Base-by-base conservation (phyloP, 2,329 filamentous ascomycete species). In the Bisporella sp. region DNA sequence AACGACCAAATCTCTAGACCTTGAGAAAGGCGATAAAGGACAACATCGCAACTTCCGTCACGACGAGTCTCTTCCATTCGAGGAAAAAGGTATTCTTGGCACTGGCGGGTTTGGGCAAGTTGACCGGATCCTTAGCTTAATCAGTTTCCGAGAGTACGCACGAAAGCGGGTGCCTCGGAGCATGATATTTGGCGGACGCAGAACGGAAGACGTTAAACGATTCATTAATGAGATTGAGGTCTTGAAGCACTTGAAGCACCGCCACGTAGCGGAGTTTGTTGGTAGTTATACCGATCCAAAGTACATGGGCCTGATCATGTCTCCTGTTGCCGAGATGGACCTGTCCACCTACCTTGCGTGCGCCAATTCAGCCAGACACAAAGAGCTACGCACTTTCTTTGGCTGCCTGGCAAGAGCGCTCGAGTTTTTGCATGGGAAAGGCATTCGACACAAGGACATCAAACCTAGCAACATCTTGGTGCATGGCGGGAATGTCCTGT, bases 1-100 rank as follows among this genome's bases (percentile, higher is more conserved):
- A 1, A 45, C 64, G 21, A 62, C 61, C 4, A 57, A 64, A 31
- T 56, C 58, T 5, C 49, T 55, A 40, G n/a, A 51, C 53, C 13
- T 57, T 4, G 63, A 66, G 49, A 63, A 61, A 45, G 54, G 58
- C 29, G 54, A 55, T 37, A 52, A 51, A 6, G 59, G 62, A n/a
- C 45, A 48, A 37, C 64, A 65, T 51, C 32, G 51, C 2, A 52
- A 64, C 51, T 65, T 60, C 39, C 42, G 28, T 6, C 21, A 51
- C 37, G 57, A 48, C 6, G 58, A 64, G 31, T 40, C 54, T 11
- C 46, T 58, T 6, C 61, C 61, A 6, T 64, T 61, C 45, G 54
- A 60, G 40, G 41, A 54, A 4, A 54, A 53, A 8, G 53, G 49
- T 5, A 52, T 43, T 3, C 56, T 66, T 28, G 64, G 64, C 4